Base-by-base conservation (phyloP, 768 basidiomycete species). In the Leccinum subtestaceum region DNA sequence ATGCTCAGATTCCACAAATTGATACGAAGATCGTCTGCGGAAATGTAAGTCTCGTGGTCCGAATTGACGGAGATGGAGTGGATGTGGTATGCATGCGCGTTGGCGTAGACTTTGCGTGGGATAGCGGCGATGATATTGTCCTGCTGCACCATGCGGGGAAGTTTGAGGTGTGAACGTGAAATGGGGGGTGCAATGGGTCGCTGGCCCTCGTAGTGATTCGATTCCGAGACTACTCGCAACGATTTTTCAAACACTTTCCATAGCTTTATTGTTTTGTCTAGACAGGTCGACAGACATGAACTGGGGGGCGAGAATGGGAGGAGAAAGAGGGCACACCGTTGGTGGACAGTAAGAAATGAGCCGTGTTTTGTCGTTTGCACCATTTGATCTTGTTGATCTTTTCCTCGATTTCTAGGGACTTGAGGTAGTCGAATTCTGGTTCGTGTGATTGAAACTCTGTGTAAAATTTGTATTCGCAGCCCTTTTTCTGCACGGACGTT, bases 341-440 rank as follows among this genome's bases (percentile, higher is more conserved):
- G 31, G 97, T 98, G 59, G 95, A 96, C 53, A 99, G 76, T 57
- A 99, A 78, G 76, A 99, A 98, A 76, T 99, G 97, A 48, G 97
- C 95, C 49, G 91, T 83, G 74, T 98, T 98, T 78, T 97, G 95
- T 64, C 97, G 85, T 80, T 88, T 95, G 82, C 95, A 98, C 97
- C 97, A 99, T 75, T 95, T 93, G 85, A 99, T 99, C 86, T 97
- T 93, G 82, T 99, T 99, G 82, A 99, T 99, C 89, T 99, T 99
- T 84, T 99, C 97, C 78, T 99, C 97, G 76, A 99, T 99, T 83
- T 99, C 97, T 66, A 99, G 81, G 23, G 94, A 97, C 82, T 99
- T 99, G 71, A 99, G 87, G 76, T 99, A 99, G 80, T 99, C 97
- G 75, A 99, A 99, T 75, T 99, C 97, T 56, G 97, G 97, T 75